A percentile compares a stretch with the other conserved stretches of the same genome.
These are phyloP conservation scores for Vigna angularis DNA, from an alignment of 306 rosid genomes.

Conservation along the genomic window DNA sequence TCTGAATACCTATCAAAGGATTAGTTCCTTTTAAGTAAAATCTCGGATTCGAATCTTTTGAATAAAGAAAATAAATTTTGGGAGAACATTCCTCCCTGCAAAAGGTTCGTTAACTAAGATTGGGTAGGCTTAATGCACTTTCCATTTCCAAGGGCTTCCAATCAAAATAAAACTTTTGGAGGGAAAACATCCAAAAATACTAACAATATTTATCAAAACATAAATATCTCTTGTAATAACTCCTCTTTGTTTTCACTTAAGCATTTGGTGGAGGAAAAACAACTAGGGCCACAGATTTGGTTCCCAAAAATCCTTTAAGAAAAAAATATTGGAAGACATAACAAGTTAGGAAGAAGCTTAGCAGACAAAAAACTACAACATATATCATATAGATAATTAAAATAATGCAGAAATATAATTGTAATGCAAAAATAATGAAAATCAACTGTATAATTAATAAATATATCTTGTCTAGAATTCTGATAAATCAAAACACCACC, in stretches of 20 bases:
- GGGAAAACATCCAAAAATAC: not conserved
- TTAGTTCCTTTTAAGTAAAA: not conserved
- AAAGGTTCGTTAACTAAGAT: not conserved
- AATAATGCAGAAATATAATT: no score
- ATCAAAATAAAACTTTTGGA: not conserved
- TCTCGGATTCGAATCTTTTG: not conserved
- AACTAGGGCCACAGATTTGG: not conserved
- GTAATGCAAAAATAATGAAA: no score
- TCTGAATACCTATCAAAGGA: not conserved
- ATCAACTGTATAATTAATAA: no score
- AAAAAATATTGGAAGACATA: no score
- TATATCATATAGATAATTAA: no score
- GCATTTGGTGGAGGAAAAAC: conserved; percentile 14
- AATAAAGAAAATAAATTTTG: not conserved
- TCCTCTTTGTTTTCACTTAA: not conserved
- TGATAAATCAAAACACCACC: no score
- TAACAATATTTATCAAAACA: conserved; percentile 2
- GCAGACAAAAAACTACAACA: no score
- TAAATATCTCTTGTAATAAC: not conserved
- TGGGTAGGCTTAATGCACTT: not conserved
- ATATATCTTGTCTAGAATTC: no score
- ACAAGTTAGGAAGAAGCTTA: no score
- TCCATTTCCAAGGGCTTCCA: no score
- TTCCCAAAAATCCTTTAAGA: not conserved
- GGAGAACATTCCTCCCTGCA: not conserved